Evolutionary conservation across 2,329 filamentous ascomycete species (phyloP), one percentile per base, ranked within the genome.

Genomic region (Thielaviopsis musarum): DNA sequence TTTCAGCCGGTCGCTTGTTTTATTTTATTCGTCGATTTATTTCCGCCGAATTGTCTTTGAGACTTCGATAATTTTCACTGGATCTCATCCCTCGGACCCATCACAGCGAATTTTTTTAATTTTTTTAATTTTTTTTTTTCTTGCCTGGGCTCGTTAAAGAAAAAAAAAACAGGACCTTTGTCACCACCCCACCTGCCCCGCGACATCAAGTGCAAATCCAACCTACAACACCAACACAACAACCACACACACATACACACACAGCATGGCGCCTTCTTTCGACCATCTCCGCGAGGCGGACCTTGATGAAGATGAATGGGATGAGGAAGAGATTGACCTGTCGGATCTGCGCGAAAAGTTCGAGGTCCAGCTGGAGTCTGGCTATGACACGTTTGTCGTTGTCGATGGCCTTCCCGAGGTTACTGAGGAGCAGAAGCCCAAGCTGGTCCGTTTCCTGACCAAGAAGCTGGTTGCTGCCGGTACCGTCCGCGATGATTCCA

Each of bases 321-420:
- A 95, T 71, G 86, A 93, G 74, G 86, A 91, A 70, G 90, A 96
- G 71, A 86, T 97, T 73, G 91, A 97, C 72, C 89, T 95, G 72
- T 91, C 88, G 66, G 91, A 98, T 75, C 80, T 98, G 66, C 82
- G 85, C 71, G 91, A 94, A 72, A 89, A 94, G 73, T 96, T 91
- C 71, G 90, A 97, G 74, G 91, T 97, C 64, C 88, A 91, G 70
- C 79, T 97, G 65, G 93, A 98, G 72, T 88, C 95, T 73, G 93
- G 93, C 61, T 86, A 96, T 67, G 93, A 98, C 71, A 87, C 90
- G 64, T 98, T 98, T 69, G 87, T 98, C 65, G 91, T 97, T 63
- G 82, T 97, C 70, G 93, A 98, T 72, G 93, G 93, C 65, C 82
- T 98, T 52, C 93, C 93, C 65, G 77, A 86, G 64, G 91, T 98